Conservation (phyloP, 495 filamentous ascomycete species). For the Chlorociboria aeruginascens region DNA sequence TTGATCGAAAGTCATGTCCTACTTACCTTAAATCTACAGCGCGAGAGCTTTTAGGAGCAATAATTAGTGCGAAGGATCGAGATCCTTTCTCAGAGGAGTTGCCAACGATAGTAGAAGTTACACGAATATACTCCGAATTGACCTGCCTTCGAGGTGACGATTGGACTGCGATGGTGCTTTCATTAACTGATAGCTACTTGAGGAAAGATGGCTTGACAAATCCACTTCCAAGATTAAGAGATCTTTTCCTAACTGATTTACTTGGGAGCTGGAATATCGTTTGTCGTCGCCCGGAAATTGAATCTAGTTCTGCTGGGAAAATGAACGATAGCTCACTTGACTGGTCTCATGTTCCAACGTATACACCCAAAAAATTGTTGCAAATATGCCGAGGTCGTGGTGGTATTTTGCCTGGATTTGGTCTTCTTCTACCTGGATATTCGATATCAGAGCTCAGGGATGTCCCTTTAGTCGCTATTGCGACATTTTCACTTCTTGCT, state of each 20-base stretch:
- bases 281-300: conserved; percentile 2
- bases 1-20: conserved; percentile 1
- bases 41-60: conserved; percentile 17
- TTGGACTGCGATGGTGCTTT: conserved; percentile 11
- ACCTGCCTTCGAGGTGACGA: conserved; percentile 5
- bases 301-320: background rate
- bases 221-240: background rate
- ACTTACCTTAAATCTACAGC: background rate
- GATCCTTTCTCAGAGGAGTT: conserved; percentile 23
- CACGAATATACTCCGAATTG: conserved; percentile 23
- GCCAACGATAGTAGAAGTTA: conserved; percentile 29
- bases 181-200: conserved; percentile 7
- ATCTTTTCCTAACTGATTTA: conserved; percentile 6
- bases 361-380: background rate
- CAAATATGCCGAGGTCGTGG: conserved; percentile 12
- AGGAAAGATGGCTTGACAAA: background rate
- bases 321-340: conserved; percentile 2
- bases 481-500: conserved; percentile 29
- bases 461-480: conserved; percentile 25
- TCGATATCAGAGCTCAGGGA: conserved; percentile 12
- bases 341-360: conserved; percentile 11
- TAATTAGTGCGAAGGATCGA: conserved; percentile 22
- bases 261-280: conserved; percentile 19
- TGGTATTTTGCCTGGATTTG: conserved; percentile 17
- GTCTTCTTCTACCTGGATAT: conserved; percentile 24